phyloP scores from a whole-genome alignment of 495 filamentous ascomycete genomes.

The Penicillium mononematosum region DNA sequence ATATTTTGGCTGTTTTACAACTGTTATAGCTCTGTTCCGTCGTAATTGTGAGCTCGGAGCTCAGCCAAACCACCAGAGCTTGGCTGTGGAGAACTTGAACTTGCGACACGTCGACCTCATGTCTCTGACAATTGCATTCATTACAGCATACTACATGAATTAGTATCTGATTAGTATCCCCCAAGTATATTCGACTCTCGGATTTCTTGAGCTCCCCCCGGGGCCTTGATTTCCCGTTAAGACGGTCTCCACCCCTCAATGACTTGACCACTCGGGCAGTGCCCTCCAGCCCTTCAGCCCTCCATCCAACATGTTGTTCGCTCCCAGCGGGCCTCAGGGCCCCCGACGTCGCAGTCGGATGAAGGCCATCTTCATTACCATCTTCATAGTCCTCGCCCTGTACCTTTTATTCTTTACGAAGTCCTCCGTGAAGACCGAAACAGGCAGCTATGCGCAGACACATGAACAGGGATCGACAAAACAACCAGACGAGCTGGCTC shows the following conservation, averaged over 20 bases:
- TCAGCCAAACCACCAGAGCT: background rate
- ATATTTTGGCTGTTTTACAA: background rate
- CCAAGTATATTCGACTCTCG: background rate
- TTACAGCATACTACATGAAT: background rate
- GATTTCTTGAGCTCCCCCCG: constrained; percentile 6
- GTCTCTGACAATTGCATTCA: background rate
- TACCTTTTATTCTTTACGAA: constrained; percentile 42
- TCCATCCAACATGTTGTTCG: constrained; percentile 38
- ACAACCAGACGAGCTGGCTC: constrained; percentile 31
- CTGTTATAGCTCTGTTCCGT: no score
- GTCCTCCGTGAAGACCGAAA: constrained; percentile 15
- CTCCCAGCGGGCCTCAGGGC: constrained; percentile 37
- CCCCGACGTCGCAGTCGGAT: constrained; percentile 45
- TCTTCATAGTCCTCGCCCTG: constrained; percentile 39
- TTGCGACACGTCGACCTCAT: background rate
- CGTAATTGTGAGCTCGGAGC: background rate
- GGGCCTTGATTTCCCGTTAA: background rate
- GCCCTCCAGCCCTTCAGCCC: background rate
- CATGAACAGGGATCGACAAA: constrained; percentile 11
- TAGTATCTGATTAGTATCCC: background rate
- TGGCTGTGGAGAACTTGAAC: background rate
- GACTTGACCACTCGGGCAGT: constrained; percentile 15
- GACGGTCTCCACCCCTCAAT: background rate
- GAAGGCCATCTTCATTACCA: constrained; percentile 43
- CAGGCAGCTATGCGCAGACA: constrained; percentile 27